Evolutionary conservation across 2,329 filamentous ascomycete species (phyloP).

Genomic region (Paecilomyces variotii): DNA sequence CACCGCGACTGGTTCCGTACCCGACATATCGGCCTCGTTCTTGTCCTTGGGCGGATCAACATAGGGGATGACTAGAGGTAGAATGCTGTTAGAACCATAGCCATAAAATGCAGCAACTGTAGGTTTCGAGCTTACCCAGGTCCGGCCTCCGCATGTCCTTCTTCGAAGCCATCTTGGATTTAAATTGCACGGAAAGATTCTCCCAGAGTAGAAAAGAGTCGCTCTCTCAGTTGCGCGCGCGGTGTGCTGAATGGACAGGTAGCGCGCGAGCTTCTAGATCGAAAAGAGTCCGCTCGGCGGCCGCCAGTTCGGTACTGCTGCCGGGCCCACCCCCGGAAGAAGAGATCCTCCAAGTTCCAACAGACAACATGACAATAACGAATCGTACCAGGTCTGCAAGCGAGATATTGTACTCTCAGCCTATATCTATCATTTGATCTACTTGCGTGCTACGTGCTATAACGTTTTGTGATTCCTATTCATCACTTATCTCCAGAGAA

Average conservation of each 20-base stretch:
- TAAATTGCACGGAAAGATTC: neutral
- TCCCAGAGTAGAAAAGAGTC: neutral
- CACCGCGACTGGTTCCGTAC: constrained; percentile 45
- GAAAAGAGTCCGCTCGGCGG: neutral
- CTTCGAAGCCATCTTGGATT: constrained; percentile 54
- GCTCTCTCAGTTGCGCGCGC: neutral
- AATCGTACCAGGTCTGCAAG: too few species aligned
- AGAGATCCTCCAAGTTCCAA: neutral
- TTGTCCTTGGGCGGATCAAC: constrained; percentile 63
- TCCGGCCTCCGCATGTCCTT: constrained; percentile 71
- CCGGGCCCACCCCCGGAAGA: neutral
- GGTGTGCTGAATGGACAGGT: neutral
- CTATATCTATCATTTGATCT: too few species aligned
- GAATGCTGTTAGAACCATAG: constrained; percentile 5
- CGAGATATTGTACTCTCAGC: too few species aligned
- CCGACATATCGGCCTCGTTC: constrained; percentile 59
- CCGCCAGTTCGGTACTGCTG: neutral
- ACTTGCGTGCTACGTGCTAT: too few species aligned
- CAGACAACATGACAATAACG: neutral
- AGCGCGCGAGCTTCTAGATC: neutral
- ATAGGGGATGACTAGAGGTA: constrained; percentile 70
- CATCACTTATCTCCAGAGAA: too few species aligned
- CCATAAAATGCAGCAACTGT: constrained; percentile 1
- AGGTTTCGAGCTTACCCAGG: constrained; percentile 50
- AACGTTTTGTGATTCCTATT: too few species aligned